phyloP scores from a whole-genome alignment of 2,329 filamentous ascomycete species.

The Macrophomina pseudophaseolina region DNA sequence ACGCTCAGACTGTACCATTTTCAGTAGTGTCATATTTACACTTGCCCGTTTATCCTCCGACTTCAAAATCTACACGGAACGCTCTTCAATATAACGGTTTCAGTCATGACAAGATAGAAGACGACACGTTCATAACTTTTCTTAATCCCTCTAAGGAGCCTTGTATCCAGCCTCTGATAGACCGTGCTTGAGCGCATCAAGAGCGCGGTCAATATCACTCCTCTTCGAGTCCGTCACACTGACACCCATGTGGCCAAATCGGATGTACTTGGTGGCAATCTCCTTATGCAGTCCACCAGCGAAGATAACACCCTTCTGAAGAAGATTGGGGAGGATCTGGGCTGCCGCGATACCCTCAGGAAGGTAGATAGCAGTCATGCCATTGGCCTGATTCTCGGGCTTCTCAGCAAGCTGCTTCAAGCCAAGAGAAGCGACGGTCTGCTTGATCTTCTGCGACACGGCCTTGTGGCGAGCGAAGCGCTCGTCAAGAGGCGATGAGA shows the following conservation, averaged over 20 bases:
- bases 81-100: background rate
- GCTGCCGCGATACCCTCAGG: conserved; percentile 81
- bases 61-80: background rate
- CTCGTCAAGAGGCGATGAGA: conserved; percentile 77
- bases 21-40: background rate
- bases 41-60: background rate
- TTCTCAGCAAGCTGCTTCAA: conserved; percentile 85
- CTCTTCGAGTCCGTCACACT: conserved; percentile 82
- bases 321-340: conserved; percentile 81
- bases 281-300: conserved; percentile 96
- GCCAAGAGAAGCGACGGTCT: conserved; percentile 77
- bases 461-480: conserved; percentile 82
- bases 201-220: conserved; percentile 81
- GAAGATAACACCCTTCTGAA: conserved; percentile 89
- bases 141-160: conserved; percentile 18
- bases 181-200: conserved; percentile 76
- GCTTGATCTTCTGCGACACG: conserved; percentile 84
- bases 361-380: conserved; percentile 97
- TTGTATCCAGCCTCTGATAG: conserved; percentile 75
- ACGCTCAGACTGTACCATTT: background rate
- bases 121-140: background rate
- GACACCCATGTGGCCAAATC: conserved; percentile 98
- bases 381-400: conserved; percentile 90
- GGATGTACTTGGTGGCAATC: conserved; percentile 89
- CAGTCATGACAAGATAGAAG: background rate